phyloP scores from a whole-genome alignment of 257 asterid species.

The Craterostigma plantagineum region DNA sequence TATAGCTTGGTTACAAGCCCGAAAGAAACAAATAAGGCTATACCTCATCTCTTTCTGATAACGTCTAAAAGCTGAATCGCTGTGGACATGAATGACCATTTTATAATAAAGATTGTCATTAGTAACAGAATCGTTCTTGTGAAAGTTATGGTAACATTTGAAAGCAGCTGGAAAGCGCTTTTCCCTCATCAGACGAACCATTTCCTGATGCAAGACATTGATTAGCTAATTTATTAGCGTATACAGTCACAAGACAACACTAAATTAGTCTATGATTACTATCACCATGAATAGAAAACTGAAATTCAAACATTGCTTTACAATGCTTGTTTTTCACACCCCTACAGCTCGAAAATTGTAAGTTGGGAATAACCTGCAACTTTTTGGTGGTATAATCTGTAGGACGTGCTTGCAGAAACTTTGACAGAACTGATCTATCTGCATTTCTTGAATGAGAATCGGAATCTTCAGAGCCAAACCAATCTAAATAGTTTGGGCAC shows the following conservation, averaged over 20 bases:
- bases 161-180: conserved; percentile 71
- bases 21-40: conserved; percentile 3
- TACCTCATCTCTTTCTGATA: conserved; percentile 97
- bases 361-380: conserved; percentile 34
- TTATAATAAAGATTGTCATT: conserved; percentile 66
- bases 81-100: conserved; percentile 89
- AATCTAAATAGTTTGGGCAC: conserved; percentile 72
- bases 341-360: too few species aligned
- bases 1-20: conserved; percentile 4
- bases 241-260: too few species aligned
- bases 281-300: too few species aligned
- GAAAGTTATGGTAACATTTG: conserved; percentile 72
- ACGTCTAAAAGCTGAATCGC: conserved; percentile 80
- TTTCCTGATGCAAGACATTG: conserved; percentile 44
- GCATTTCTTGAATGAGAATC: conserved; percentile 55
- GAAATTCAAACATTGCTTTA: too few species aligned
- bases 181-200: conserved; percentile 66
- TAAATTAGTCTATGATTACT: too few species aligned
- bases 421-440: conserved; percentile 53
- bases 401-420: conserved; percentile 72
- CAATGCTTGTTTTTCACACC: too few species aligned
- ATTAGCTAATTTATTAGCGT: too few species aligned
- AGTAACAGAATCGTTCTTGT: conserved; percentile 38
- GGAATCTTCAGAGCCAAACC: conserved; percentile 57
- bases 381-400: conserved; percentile 68